These are phyloP conservation scores for Strobilomyces echinocephalus DNA, from an alignment of 768 basidiomycete genomes.

Conservation along the genomic window DNA sequence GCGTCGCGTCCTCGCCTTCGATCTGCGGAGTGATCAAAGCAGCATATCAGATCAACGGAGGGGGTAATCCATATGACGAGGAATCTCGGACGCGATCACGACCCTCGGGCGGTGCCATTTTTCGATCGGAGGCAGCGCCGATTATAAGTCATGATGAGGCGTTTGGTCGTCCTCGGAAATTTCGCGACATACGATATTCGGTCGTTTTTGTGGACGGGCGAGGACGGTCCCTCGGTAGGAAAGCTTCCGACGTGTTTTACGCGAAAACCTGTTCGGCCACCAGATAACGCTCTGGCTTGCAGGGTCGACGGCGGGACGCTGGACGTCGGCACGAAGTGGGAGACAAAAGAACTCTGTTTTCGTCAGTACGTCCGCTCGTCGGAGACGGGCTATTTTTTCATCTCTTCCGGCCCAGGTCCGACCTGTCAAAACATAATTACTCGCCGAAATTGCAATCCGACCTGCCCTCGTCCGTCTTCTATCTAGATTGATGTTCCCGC, in stretches of 20 bases:
- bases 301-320: neutral
- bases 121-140: neutral
- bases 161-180: conserved; percentile 25
- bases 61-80: neutral
- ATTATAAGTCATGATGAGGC: neutral
- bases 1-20: conserved; percentile 14
- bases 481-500: neutral
- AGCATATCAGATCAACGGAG: conserved; percentile 17
- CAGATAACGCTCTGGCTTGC: neutral
- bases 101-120: conserved; percentile 3
- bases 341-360: neutral
- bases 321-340: neutral
- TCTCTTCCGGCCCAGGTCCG: conserved; percentile 5
- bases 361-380: conserved; percentile 1
- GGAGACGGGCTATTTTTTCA: conserved; percentile 6
- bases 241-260: neutral
- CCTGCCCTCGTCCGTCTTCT: neutral
- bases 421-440: conserved; percentile 6
- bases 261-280: neutral
- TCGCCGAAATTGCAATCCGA: conserved; percentile 1
- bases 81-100: conserved; percentile 1
- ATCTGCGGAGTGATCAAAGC: conserved; percentile 24
- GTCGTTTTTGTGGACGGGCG: conserved; percentile 11
- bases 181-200: conserved; percentile 2
- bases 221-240: neutral